Evolutionary conservation across 768 basidiomycete genomes (phyloP), one percentile per base, ranked within the genome.

Genomic region (Mycena olivaceomarginata): DNA sequence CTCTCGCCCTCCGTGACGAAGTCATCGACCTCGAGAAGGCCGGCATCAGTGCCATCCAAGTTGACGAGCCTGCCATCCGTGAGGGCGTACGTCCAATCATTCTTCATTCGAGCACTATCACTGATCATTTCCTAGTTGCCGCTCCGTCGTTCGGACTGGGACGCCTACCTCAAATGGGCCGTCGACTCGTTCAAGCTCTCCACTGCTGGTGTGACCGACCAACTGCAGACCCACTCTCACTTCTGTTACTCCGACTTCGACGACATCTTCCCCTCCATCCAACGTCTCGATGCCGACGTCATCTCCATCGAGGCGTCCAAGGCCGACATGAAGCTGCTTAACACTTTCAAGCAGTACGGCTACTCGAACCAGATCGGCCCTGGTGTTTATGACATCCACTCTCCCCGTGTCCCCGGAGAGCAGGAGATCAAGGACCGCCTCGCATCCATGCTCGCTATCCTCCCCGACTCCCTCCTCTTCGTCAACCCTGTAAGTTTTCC

Each of bases 231-330:
- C 82, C 98, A 99, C 91, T 99, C 97, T 67, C 98, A 99, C 92
- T 98, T 98, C 92, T 98, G 97, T 90, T 98, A 97, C 90, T 99
- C 98, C 72, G 98, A 99, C 90, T 99, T 99, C 85, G 96, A 95
- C 88, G 97, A 98, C 85, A 99, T 99, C 89, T 99, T 99, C 96
- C 93, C 96, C 41, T 98, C 96, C 76, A 98, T 99, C 85, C 94
- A 98, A 87, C 93, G 94, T 79, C 94, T 99, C 76, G 98, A 99
- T 82, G 97, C 98, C 79, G 98, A 99, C 85, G 97, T 98, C 86
- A 99, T 99, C 89, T 98, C 97, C 69, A 98, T 99, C 84, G 98
- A 99, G 87, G 97, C 97, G 64, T 98, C 97, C 80, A 99, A 99
- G 95, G 94, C 94, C 82, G 98, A 99, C 91, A 94, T 99, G 94